Evolutionary conservation across 345 rosid genomes (phyloP).

Genomic region (Populus nigra): DNA sequence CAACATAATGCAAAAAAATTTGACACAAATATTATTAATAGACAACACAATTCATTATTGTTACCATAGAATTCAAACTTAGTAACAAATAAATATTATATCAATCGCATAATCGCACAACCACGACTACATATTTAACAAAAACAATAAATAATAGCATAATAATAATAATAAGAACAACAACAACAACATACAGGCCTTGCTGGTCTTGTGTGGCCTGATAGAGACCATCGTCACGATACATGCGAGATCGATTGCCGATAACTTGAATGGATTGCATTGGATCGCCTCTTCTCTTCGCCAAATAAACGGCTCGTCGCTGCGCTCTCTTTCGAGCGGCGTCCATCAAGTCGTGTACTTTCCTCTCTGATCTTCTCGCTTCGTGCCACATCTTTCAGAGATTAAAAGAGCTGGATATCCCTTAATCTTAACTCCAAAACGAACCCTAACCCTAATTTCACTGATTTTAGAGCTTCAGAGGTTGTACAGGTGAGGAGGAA

Average conservation of each 20-base stretch:
- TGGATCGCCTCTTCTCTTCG: constrained; percentile 94
- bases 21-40: not conserved
- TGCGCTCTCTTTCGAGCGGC: constrained; percentile 98
- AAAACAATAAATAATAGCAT: not conserved
- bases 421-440: not conserved
- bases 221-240: constrained; percentile 88
- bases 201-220: constrained; percentile 85
- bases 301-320: constrained; percentile 77
- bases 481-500: not conserved
- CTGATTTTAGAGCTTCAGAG: not conserved
- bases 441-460: constrained; percentile 13
- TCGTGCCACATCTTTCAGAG: constrained; percentile 90
- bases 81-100: too few relatives aligned
- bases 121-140: not conserved
- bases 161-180: too few relatives aligned
- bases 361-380: constrained; percentile 96
- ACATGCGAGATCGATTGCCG: constrained; percentile 62
- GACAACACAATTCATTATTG: not conserved
- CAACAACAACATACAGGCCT: constrained; percentile 55
- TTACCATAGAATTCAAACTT: not conserved
- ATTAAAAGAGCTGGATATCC: not conserved
- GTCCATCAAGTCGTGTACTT: constrained; percentile 99
- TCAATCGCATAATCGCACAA: not conserved
- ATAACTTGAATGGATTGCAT: constrained; percentile 82
- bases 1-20: not conserved